Evolutionary conservation across 345 rosid genomes (phyloP).

Genomic region (Linum trigynum): DNA sequence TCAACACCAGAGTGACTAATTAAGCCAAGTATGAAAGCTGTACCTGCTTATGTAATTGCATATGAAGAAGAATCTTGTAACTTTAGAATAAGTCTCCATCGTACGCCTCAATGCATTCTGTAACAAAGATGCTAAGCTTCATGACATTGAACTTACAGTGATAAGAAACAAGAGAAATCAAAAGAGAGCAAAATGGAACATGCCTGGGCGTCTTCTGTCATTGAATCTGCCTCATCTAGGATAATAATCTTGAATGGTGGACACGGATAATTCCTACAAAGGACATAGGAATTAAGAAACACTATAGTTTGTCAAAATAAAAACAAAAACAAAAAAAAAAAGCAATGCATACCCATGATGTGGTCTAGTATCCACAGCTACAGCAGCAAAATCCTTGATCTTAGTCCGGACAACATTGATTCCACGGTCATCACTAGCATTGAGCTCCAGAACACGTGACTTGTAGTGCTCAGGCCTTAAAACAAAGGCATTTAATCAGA

Average conservation of each 20-base stretch:
- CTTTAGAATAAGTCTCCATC: constrained; percentile 94
- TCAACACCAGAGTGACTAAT: background rate
- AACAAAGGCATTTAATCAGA: constrained; percentile 5
- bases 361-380: constrained; percentile 69
- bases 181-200: constrained; percentile 12
- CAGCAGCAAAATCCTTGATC: constrained; percentile 91
- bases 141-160: constrained; percentile 5
- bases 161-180: background rate
- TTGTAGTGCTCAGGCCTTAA: constrained; percentile 87
- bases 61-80: constrained; percentile 88
- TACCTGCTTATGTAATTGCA: constrained; percentile 98
- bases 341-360: constrained; percentile 49
- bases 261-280: constrained; percentile 70
- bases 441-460: constrained; percentile 87
- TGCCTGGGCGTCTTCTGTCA: constrained; percentile 99
- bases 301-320: background rate
- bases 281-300: background rate
- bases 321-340: background rate
- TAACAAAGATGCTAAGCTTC: background rate
- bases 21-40: constrained; percentile 11
- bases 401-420: constrained; percentile 92
- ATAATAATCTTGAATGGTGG: constrained; percentile 87
- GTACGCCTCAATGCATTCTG: constrained; percentile 95
- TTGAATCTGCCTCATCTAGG: constrained; percentile 94
- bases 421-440: constrained; percentile 99